These are phyloP conservation scores for Obba rivulosa DNA, from an alignment of 768 basidiomycete species.

Conservation along the genomic window DNA sequence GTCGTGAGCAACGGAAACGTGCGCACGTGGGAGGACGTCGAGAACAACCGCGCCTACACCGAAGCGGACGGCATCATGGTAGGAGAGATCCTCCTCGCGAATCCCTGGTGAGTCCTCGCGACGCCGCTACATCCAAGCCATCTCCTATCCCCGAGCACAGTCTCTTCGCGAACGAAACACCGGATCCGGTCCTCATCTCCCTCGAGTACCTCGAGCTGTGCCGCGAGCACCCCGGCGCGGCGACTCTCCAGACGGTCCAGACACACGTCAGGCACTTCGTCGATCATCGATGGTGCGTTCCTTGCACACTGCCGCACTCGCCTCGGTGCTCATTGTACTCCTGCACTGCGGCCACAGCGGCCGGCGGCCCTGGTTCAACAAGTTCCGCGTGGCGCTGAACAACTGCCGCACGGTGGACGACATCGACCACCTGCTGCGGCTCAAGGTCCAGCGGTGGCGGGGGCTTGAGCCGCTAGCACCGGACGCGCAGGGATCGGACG, in stretches of 20 bases:
- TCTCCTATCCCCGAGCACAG: conserved; percentile 27
- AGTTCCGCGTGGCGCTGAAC: conserved; percentile 19
- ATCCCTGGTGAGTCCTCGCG: conserved; percentile 52
- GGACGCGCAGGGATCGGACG: too few species aligned
- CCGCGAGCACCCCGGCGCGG: conserved; percentile 40
- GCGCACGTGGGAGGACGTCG: conserved; percentile 50
- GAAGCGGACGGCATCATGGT: conserved; percentile 77
- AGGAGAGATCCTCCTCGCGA: conserved; percentile 68
- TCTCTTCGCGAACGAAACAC: conserved; percentile 48
- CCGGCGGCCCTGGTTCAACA: conserved; percentile 22
- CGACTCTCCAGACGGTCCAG: conserved; percentile 44
- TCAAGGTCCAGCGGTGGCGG: conserved; percentile 20
- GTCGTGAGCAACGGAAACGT: conserved; percentile 82
- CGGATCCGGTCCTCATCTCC: conserved; percentile 62
- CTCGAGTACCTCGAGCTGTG: conserved; percentile 68
- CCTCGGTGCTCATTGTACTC: neutral
- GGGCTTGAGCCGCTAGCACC: conserved; percentile 8
- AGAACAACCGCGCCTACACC: conserved; percentile 47
- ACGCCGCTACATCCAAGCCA: neutral
- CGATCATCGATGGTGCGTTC: conserved; percentile 58
- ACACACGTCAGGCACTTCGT: conserved; percentile 66
- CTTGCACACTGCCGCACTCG: neutral
- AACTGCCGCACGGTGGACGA: conserved; percentile 15
- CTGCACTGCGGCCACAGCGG: conserved; percentile 9
- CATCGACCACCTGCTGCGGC: conserved; percentile 17